These are phyloP conservation scores for Wickerhamiella hasegawae DNA, from an alignment of 805 yeast species.

Conservation along the genomic window DNA sequence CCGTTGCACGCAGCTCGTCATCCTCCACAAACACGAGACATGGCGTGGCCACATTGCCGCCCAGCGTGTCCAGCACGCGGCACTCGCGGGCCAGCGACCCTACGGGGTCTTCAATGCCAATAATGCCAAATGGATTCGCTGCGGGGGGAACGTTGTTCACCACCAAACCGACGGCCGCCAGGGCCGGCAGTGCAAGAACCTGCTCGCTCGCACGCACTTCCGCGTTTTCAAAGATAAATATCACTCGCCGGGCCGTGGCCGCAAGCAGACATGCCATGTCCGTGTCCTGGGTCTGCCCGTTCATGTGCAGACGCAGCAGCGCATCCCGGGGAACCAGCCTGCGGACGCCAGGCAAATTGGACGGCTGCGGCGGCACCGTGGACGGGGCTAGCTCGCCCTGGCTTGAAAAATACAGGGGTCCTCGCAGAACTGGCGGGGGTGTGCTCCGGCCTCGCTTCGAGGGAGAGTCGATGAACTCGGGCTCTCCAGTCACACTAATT, in stretches of 20 bases:
- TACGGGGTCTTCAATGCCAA: constrained; percentile 14
- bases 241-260: constrained; percentile 7
- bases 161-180: constrained; percentile 5
- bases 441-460: constrained; percentile 3
- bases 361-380: constrained; percentile 7
- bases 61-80: constrained; percentile 20
- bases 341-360: constrained; percentile 13
- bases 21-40: constrained; percentile 18
- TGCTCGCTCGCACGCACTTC: constrained; percentile 2
- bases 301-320: constrained; percentile 9
- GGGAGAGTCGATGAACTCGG: too few relatives aligned
- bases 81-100: constrained; percentile 18
- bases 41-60: constrained; percentile 16
- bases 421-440: constrained; percentile 5
- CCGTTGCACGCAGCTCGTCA: constrained; percentile 13
- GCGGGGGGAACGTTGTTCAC: constrained; percentile 6
- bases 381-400: constrained; percentile 4
- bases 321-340: constrained; percentile 7
- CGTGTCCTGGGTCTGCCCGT: constrained; percentile 5
- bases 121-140: constrained; percentile 3
- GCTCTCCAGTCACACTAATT: too few relatives aligned
- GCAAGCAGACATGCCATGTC: constrained; percentile 7
- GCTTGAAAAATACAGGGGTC: constrained; percentile 4
- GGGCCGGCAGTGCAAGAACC: constrained; percentile 7
- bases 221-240: constrained; percentile 12